Conservation (phyloP, 345 rosid genomes). For the Jatropha curcas region DNA sequence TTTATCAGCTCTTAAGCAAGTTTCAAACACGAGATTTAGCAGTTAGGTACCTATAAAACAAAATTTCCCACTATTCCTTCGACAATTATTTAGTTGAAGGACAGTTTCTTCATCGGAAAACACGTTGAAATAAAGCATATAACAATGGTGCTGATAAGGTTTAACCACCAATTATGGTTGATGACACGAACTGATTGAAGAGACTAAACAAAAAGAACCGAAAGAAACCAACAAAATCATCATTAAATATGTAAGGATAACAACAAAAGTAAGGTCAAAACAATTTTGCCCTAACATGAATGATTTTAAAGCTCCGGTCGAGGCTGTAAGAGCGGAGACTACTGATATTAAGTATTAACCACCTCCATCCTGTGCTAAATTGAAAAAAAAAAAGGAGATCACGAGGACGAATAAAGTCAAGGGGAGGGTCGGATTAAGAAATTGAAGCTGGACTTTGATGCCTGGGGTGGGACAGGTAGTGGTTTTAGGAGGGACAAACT, state of each 20-base stretch:
- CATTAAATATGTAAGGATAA: not conserved
- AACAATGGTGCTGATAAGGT: not conserved
- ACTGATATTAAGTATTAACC: too few species aligned
- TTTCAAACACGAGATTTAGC: too few species aligned
- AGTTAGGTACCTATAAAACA: too few species aligned
- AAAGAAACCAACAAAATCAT: conserved; percentile 37
- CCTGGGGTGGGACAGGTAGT: not conserved
- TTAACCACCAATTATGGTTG: not conserved
- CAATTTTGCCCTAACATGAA: not conserved
- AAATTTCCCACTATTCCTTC: not conserved
- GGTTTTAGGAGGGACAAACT: not conserved
- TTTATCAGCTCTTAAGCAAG: too few species aligned
- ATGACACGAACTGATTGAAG: conserved; percentile 10
- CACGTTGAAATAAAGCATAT: not conserved
- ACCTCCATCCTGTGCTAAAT: too few species aligned
- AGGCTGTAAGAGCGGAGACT: too few species aligned
- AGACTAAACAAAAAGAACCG: conserved; percentile 38
- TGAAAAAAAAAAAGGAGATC: too few species aligned
- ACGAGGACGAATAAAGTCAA: not conserved
- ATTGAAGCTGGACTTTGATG: not conserved
- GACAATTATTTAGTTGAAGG: not conserved
- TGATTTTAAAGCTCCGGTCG: not conserved
- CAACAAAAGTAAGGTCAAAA: conserved; percentile 15
- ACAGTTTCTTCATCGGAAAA: conserved; percentile 15
- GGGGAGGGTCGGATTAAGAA: not conserved